Evolutionary conservation across 2,329 filamentous ascomycete species (phyloP), one percentile per base, ranked within the genome.

Genomic region (Tolypocladium tundrense): DNA sequence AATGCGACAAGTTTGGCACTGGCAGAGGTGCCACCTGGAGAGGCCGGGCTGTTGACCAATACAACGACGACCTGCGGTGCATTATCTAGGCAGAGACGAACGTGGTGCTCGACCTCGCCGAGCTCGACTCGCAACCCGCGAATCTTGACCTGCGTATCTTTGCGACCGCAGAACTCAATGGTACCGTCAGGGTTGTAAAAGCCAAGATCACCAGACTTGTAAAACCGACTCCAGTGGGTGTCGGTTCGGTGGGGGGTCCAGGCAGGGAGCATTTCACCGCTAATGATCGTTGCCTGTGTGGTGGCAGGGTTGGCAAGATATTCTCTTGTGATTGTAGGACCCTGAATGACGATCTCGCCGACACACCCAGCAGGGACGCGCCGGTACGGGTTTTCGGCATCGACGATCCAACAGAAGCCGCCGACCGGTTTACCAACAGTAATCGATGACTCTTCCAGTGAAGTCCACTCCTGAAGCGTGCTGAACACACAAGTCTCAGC

Each of bases 41-140:
- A 24, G 11, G 35, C 16, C 2, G 27, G 8, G 13, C 8, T n/a
- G 24, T 21, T 50, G n/a, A 24, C 35, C 39, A 54, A 31, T 11
- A 54, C 39, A 2, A 54, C 53, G 3, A 43, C 55, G 8, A 53
- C 55, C 19, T 53, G 48, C 3, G 39, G 39, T 14, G 48, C 39
- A 35, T 41, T 33, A 13, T 39, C 48, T 3, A 56, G 53, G 6
- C n/a, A 39, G 2, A 52, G 21, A 13, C 55, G 35, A 13, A 60
- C 41, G 14, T 37, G 40, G 14, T 61, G 41, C 57, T 64, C 63
- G 16, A 64, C 57, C 37, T 64, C 61, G 21, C 59, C 60, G 31
- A 62, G 54, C 54, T 65, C 63, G 37, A 66, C 55, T 3, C 64
- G 59, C 33, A 58, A 52, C 2, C 64, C 64, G 24, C 62, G 58